A percentile compares a stretch with the other conserved stretches of the same genome.
phyloP scores from a whole-genome alignment of 805 yeast genomes.

The Wickerhamomyces canadensis region DNA sequence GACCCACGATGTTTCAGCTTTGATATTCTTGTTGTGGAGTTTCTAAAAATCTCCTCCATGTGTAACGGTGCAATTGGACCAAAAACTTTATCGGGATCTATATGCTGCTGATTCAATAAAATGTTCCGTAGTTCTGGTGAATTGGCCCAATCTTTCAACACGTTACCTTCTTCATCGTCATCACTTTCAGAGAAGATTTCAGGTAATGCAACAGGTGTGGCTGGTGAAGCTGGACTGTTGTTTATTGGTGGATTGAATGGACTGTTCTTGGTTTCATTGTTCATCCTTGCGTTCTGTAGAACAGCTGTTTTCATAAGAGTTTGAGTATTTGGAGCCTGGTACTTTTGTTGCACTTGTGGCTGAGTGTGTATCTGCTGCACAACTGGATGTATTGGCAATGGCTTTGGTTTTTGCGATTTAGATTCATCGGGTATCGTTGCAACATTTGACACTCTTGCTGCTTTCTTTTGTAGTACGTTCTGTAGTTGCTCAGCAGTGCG shows the following conservation, averaged over 20 bases:
- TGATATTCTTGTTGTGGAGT: constrained; percentile 34
- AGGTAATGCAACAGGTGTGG: constrained; percentile 29
- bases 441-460: constrained; percentile 21
- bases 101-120: constrained; percentile 39
- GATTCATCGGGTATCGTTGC: constrained; percentile 5
- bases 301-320: constrained; percentile 30
- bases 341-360: constrained; percentile 6
- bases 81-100: constrained; percentile 66
- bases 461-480: constrained; percentile 16
- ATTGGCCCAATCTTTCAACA: constrained; percentile 56
- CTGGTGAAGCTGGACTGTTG: constrained; percentile 17
- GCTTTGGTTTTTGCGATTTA: constrained; percentile 1
- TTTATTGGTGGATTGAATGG: constrained; percentile 10
- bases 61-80: constrained; percentile 69
- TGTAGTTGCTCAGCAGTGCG: constrained; percentile 21
- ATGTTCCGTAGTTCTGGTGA: constrained; percentile 48
- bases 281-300: constrained; percentile 26
- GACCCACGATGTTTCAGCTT: constrained; percentile 51
- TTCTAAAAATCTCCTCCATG: constrained; percentile 62
- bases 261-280: constrained; percentile 11
- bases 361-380: not conserved
- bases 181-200: constrained; percentile 49
- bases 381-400: not conserved
- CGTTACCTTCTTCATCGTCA: constrained; percentile 43
- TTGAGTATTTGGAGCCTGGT: constrained; percentile 14